Conservation (phyloP, 768 basidiomycete genomes). For the Tephrocybe sp. region DNA sequence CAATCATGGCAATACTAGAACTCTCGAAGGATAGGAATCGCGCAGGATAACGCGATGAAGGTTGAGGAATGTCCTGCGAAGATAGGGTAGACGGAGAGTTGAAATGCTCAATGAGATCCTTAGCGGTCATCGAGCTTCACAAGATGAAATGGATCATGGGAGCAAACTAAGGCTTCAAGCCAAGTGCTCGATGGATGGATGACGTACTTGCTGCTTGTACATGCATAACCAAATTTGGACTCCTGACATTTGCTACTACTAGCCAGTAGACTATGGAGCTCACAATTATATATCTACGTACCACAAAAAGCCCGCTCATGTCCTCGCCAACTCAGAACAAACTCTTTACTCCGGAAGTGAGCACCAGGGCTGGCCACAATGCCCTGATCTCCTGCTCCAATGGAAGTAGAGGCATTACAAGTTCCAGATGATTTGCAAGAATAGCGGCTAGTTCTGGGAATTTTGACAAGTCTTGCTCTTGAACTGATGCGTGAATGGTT, state of each 20-base stretch:
- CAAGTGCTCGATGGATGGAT: background rate
- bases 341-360: too few species aligned
- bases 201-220: too few species aligned
- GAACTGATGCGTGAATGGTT: conserved; percentile 58
- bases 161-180: too few species aligned
- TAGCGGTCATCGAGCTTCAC: conserved; percentile 25
- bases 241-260: too few species aligned
- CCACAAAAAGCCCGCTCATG: too few species aligned
- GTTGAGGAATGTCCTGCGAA: background rate
- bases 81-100: conserved; percentile 18
- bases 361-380: conserved; percentile 39
- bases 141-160: too few species aligned
- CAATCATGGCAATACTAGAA: background rate
- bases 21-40: conserved; percentile 20
- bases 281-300: too few species aligned
- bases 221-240: too few species aligned
- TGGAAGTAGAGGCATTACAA: conserved; percentile 42
- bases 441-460: conserved; percentile 28
- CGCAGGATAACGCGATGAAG: conserved; percentile 19
- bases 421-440: conserved; percentile 38
- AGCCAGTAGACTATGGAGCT: too few species aligned
- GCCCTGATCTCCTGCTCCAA: conserved; percentile 50
- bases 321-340: too few species aligned
- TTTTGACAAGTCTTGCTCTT: conserved; percentile 37
- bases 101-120: conserved; percentile 31